Base-by-base conservation (phyloP, 305 asterid species). In the Lippia alba region DNA sequence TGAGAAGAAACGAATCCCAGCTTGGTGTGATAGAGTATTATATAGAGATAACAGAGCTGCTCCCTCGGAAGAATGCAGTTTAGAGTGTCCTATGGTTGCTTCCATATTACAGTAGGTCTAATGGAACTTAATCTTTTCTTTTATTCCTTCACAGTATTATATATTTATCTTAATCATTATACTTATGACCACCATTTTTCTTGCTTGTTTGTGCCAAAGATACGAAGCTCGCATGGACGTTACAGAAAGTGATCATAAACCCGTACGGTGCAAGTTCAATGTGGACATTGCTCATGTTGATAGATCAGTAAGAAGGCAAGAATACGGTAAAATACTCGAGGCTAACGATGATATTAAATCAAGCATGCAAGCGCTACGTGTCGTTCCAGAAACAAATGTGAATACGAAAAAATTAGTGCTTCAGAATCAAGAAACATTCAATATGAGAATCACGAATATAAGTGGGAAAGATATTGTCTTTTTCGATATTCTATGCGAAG, bases 151-250 rank as follows among this genome's bases (percentile, higher is more conserved):
- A 45, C 16, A n/a, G 45, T 33, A 50, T 56, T 56, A 10, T 10
- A 32, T 45, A 49, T 48, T 50, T 7, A 36, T 36, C 9, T 8
- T 36, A 36, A 8, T 60, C 3, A 6, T 24, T 39, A 15, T 16
- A 11, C 30, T 64, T 54, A 11, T 65, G 32, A 12, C 68, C 33
- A 49, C 16, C 16, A 61, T 34, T 18, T 44, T 32, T 18, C 9
- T 9, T 9, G 0, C 44, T 39, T 33, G 14, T 48, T 36, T 8
- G 18, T 44, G 36, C 71, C 17, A 15, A 70, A 94, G 99, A 83
- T 91, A 94, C 14, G 96, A 88, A 69, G 99, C 94, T 44, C 81
- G 92, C 57, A 94, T 94, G 97, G 96, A 91, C 69, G 97, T 94
- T 60, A 88, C 83, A 9, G 99, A 94, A 70, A 94, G 97, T 66